phyloP scores from a whole-genome alignment of 2,329 filamentous ascomycete species.

The Mariannaea elegans region DNA sequence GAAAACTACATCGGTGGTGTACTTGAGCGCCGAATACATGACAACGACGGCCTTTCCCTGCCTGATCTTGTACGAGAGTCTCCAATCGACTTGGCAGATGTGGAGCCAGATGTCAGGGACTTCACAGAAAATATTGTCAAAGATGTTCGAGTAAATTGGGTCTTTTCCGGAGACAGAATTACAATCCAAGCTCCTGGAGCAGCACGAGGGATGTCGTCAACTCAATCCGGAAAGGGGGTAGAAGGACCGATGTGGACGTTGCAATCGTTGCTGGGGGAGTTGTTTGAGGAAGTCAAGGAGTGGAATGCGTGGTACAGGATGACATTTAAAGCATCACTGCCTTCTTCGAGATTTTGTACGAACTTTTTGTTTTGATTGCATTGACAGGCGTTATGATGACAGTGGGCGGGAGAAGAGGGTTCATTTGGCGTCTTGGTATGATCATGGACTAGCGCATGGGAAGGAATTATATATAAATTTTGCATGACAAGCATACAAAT shows the following conservation, averaged over 20 bases:
- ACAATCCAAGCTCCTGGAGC: conserved; percentile 51
- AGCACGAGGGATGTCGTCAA: conserved; percentile 39
- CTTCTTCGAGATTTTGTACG: conserved; percentile 1
- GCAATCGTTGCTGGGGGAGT: conserved; percentile 41
- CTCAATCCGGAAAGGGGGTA: conserved; percentile 49
- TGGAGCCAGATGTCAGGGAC: conserved; percentile 45
- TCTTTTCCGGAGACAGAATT: conserved; percentile 44
- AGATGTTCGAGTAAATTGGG: conserved; percentile 58
- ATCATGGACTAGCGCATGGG: conserved; percentile 19
- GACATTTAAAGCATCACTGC: conserved; percentile 24
- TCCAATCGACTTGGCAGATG: neutral
- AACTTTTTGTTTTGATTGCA: conserved; percentile 42
- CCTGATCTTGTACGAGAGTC: conserved; percentile 30
- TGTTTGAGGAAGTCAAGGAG: conserved; percentile 42
- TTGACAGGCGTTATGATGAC: conserved; percentile 31
- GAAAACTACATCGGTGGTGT: conserved; percentile 32
- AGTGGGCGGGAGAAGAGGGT: neutral
- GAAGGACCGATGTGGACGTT: conserved; percentile 43
- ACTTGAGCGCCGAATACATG: conserved; percentile 21
- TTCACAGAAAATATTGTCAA: conserved; percentile 55
- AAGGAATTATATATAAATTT: neutral
- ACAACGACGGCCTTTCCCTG: conserved; percentile 31
- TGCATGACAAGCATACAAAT: neutral
- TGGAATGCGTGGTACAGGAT: conserved; percentile 49
- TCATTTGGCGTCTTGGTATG: conserved; percentile 18